Evolutionary conservation across 768 basidiomycete species (phyloP).

Genomic region (Polyporus arcularius): DNA sequence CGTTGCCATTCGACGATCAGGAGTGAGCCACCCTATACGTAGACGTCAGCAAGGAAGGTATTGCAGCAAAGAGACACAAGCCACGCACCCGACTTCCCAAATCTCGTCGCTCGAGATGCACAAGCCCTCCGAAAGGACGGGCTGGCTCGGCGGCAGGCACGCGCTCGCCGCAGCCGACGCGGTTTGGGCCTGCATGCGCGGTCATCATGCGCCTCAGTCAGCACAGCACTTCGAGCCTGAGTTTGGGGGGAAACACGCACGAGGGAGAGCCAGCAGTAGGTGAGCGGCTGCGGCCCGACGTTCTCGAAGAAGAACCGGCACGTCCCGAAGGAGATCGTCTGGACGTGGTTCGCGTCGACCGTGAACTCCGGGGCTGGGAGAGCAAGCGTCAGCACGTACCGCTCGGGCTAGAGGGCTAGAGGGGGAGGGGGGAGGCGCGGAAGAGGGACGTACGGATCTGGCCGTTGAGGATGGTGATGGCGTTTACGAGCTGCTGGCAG

Average conservation of each 20-base stretch:
- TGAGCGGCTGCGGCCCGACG: constrained; percentile 17
- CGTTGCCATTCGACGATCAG: neutral
- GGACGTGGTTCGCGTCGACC: constrained; percentile 17
- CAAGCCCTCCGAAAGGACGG: constrained; percentile 18
- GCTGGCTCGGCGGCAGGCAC: constrained; percentile 25
- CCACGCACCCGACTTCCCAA: constrained; percentile 25
- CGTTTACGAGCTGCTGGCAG: constrained; percentile 18
- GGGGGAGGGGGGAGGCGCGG: neutral
- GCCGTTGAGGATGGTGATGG: constrained; percentile 22
- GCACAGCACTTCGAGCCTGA: no score
- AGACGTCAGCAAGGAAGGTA: no score
- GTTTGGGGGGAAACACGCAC: constrained; percentile 7
- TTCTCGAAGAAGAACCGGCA: constrained; percentile 30
- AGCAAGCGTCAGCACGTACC: neutral
- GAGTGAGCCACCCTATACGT: neutral
- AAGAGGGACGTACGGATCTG: constrained; percentile 11
- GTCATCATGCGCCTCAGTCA: no score
- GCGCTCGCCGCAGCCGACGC: constrained; percentile 18
- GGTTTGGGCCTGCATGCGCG: constrained; percentile 16
- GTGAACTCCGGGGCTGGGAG: constrained; percentile 24
- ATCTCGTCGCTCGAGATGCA: constrained; percentile 10
- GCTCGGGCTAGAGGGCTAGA: no score
- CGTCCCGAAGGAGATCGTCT: constrained; percentile 27
- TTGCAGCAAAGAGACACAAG: no score
- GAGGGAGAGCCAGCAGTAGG: constrained; percentile 25